Percentiles rank a stretch among this genome's conserved stretches.
These are phyloP conservation scores for Tremella mesenterica DNA, from an alignment of 768 basidiomycete species.

Conservation along the genomic window DNA sequence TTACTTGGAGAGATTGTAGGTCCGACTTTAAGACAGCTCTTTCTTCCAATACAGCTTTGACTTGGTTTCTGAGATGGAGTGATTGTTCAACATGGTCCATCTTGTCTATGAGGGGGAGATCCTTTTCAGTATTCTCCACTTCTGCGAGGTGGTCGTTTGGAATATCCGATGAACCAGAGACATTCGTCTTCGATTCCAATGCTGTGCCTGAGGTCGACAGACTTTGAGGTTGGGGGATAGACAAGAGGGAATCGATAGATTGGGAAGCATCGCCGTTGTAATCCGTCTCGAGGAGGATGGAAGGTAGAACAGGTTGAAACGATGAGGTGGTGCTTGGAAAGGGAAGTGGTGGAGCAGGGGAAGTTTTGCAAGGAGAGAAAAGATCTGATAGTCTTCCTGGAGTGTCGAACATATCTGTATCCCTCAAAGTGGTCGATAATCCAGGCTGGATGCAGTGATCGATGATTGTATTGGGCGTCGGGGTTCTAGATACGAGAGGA, in stretches of 20 bases:
- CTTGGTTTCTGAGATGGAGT: no score
- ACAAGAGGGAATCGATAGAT: no score
- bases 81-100: no score
- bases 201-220: background rate
- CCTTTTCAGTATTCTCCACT: no score
- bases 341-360: background rate
- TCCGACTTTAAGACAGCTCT: no score
- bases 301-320: no score
- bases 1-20: no score
- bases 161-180: background rate
- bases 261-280: no score
- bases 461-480: background rate
- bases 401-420: background rate
- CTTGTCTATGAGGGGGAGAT: no score
- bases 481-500: background rate
- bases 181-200: background rate
- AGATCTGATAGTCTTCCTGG: background rate
- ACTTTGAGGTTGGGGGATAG: background rate
- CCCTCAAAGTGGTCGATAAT: background rate
- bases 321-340: background rate
- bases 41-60: no score
- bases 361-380: background rate
- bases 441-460: background rate
- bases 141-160: background rate
- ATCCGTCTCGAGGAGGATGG: no score